Evolutionary conservation across 2,329 filamentous ascomycete genomes (phyloP), one percentile per base, ranked within the genome.

Genomic region (Cladosporium sphaerospermum): DNA sequence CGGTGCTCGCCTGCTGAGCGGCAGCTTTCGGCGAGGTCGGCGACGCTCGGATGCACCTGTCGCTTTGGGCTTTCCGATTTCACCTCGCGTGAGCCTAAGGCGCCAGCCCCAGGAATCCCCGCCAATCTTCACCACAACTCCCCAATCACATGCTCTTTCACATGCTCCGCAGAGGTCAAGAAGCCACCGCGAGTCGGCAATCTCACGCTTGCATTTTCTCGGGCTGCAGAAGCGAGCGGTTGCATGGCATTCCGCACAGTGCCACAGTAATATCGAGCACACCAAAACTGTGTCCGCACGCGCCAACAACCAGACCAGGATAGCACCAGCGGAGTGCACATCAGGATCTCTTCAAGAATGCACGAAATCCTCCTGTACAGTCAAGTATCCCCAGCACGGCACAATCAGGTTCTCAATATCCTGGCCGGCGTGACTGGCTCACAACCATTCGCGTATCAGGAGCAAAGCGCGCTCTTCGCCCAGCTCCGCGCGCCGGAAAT

Each of bases 361-460:
- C 80, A 84, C 68, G 81, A 84, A 71, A 73, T 83, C 59, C 71
- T 82, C 45, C 75, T 85, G 43, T 83, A 79, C 69, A 80, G 78
- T 61, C 77, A 80, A 62, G 74, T 85, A 53, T 75, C 80, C 9
- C 66, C 69, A 33, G 68, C 75, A 37, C 79, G 81, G 62, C 80
- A 83, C 71, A 72, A 78, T 63, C 80, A 81, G 66, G 73, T 83
- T 14, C 71, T 84, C 51, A 78, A 81, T 62, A 79, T 85, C 61
- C 73, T 85, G 44, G 77, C 81, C 37, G 82, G 82, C 49, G 68
- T 83, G 52, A 77, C 81, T 46, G 79, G 78, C 60, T 81, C 81
- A 75, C 81, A 83, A 63, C 82, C 82, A 37, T 73, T 74, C 60
- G 71, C 72, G 13, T 54, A 54, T 68, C 59, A 67, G 64, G 18